phyloP scores from a whole-genome alignment of 2,329 filamentous ascomycete species.

The Diaporthe helianthi region DNA sequence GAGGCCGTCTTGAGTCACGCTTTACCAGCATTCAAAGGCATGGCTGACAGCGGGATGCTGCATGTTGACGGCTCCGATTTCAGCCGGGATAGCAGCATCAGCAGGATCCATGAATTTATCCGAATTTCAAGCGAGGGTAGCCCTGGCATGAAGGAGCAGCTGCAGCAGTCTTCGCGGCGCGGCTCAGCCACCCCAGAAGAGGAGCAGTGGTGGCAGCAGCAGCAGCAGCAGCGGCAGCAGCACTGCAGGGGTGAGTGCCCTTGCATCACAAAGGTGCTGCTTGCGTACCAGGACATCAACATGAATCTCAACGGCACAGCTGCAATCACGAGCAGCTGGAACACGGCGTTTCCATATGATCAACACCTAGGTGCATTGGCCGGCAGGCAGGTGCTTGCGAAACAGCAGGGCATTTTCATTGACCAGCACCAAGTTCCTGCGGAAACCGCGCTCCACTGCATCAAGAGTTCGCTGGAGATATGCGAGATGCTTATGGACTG shows the following conservation, averaged over 20 bases:
- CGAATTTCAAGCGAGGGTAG: not conserved
- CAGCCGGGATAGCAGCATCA: not conserved
- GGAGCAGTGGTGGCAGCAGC: not conserved
- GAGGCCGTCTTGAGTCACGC: not conserved
- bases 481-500: not conserved
- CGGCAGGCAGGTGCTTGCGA: not conserved
- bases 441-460: not conserved
- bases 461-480: not conserved
- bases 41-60: not conserved
- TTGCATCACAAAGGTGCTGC: not conserved
- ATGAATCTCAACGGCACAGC: not conserved
- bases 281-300: slow-evolving; percentile 1
- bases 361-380: not conserved
- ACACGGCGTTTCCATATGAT: not conserved
- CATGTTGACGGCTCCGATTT: not conserved
- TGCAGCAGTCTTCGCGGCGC: not conserved
- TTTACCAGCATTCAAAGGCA: not conserved
- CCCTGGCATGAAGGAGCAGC: not conserved
- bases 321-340: not conserved
- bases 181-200: not conserved
- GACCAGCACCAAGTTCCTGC: not conserved
- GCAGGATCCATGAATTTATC: not conserved
- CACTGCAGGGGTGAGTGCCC: not conserved
- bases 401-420: not conserved
- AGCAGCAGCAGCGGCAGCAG: not conserved